phyloP scores from a whole-genome alignment of 441 rosid genomes.

The Erysimum cheiri region DNA sequence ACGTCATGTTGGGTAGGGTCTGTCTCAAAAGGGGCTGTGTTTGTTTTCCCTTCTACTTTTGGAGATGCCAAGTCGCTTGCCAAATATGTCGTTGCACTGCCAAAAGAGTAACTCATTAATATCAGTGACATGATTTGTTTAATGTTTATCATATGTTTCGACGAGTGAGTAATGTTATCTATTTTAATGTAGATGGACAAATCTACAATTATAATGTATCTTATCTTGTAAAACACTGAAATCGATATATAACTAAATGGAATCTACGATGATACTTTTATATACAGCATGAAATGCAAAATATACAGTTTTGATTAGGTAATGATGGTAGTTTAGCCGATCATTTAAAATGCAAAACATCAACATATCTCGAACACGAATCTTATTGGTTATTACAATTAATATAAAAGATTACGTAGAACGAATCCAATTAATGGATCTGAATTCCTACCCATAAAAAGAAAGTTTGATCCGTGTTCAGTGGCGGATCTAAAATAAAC shows the following conservation, averaged over 20 bases:
- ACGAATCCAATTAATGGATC: background rate
- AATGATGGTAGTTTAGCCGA: background rate
- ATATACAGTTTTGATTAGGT: background rate
- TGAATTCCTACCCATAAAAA: background rate
- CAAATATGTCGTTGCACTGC: constrained; percentile 34
- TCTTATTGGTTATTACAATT: background rate
- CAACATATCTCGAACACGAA: background rate
- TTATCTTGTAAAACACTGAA: background rate
- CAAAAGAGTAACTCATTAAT: constrained; percentile 14
- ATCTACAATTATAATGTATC: background rate
- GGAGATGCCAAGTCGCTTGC: constrained; percentile 30
- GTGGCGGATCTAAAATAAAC: no score
- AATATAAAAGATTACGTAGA: background rate
- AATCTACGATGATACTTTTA: no score
- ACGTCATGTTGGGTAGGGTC: constrained; percentile 65
- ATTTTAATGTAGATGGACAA: background rate
- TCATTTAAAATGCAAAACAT: background rate
- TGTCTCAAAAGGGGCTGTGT: constrained; percentile 47
- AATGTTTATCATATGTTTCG: constrained; percentile 3
- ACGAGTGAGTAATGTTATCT: background rate
- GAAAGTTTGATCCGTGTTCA: background rate
- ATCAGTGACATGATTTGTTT: background rate
- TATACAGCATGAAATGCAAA: background rate
- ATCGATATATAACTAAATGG: background rate
- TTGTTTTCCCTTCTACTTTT: constrained; percentile 46